Percentiles rank a stretch among this genome's conserved stretches.
Evolutionary conservation across 2,329 filamentous ascomycete species (phyloP).

Genomic region (Botrytis porri): DNA sequence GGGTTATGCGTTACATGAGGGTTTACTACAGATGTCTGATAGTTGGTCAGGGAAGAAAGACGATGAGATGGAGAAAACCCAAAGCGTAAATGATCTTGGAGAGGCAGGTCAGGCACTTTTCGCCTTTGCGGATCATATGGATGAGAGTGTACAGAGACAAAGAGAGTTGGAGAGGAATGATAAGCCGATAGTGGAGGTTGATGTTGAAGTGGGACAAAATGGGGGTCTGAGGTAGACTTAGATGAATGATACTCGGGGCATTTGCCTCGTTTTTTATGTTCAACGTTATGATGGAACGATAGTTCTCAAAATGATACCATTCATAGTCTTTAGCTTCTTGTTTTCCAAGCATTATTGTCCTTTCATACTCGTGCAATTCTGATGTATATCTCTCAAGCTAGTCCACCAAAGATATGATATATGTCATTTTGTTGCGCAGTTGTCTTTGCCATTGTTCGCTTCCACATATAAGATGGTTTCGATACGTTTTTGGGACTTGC

Average conservation of each 20-base stretch:
- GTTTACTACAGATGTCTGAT: constrained; percentile 31
- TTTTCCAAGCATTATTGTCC: neutral
- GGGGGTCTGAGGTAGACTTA: neutral
- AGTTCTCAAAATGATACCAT: neutral
- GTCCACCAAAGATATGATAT: neutral
- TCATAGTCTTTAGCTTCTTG: neutral
- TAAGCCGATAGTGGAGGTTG: constrained; percentile 29
- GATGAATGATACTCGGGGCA: neutral
- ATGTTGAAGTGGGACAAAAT: constrained; percentile 22
- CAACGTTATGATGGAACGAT: neutral
- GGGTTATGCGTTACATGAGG: constrained; percentile 38
- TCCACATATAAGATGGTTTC: neutral
- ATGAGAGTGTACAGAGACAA: constrained; percentile 24
- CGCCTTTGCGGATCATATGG: constrained; percentile 29
- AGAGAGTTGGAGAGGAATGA: constrained; percentile 20
- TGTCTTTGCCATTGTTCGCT: neutral
- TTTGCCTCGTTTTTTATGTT: neutral
- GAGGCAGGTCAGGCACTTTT: constrained; percentile 34
- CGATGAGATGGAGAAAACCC: constrained; percentile 13
- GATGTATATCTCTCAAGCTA: neutral
- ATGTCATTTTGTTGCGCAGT: neutral
- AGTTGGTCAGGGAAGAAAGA: constrained; percentile 18
- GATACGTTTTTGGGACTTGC: neutral
- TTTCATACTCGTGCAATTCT: neutral
- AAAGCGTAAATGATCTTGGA: constrained; percentile 29